A percentile compares a stretch with the other conserved stretches of the same genome.
Evolutionary conservation across 108 stramenopile species (phyloP).

Genomic region (Craspedostauros australis): DNA sequence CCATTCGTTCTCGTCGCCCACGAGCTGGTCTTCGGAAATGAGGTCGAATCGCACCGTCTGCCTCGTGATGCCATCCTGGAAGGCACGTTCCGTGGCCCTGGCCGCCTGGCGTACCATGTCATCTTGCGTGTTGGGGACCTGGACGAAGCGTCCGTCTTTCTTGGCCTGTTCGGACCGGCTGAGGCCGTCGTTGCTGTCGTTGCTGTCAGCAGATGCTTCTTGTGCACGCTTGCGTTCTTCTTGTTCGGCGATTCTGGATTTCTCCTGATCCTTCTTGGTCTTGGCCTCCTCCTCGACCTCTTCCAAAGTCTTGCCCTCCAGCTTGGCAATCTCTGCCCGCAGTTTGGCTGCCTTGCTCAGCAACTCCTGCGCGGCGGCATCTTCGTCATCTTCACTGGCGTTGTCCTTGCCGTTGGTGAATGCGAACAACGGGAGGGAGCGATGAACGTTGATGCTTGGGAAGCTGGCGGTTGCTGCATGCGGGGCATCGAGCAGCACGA

Average conservation of each 20-base stretch:
- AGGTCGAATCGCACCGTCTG: slow-evolving; percentile 77
- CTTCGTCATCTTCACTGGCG: background rate
- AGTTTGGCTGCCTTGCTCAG: slow-evolving; percentile 53
- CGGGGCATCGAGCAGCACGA: too few relatives aligned
- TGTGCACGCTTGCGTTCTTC: background rate
- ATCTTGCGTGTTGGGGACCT: slow-evolving; percentile 44
- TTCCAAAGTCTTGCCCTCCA: slow-evolving; percentile 70
- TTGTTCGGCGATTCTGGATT: background rate
- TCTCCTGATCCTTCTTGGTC: slow-evolving; percentile 19
- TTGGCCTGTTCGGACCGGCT: too few relatives aligned
- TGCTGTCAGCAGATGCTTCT: background rate
- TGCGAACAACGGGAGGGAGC: background rate
- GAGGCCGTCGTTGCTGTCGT: slow-evolving; percentile 6
- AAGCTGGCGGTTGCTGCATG: too few relatives aligned
- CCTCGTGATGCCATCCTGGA: slow-evolving; percentile 53
- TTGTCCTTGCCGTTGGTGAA: background rate
- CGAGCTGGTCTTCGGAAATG: slow-evolving; percentile 38
- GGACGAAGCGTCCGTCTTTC: slow-evolving; percentile 30
- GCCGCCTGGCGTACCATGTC: slow-evolving; percentile 64
- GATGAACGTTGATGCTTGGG: too few relatives aligned
- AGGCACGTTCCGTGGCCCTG: slow-evolving; percentile 67
- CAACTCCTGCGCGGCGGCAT: slow-evolving; percentile 47
- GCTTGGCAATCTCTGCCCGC: slow-evolving; percentile 63
- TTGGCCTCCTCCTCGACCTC: slow-evolving; percentile 61
- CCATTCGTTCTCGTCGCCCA: slow-evolving; percentile 63